Conservation (phyloP, 768 basidiomycete genomes). For the Boletus vermiculosoides region DNA sequence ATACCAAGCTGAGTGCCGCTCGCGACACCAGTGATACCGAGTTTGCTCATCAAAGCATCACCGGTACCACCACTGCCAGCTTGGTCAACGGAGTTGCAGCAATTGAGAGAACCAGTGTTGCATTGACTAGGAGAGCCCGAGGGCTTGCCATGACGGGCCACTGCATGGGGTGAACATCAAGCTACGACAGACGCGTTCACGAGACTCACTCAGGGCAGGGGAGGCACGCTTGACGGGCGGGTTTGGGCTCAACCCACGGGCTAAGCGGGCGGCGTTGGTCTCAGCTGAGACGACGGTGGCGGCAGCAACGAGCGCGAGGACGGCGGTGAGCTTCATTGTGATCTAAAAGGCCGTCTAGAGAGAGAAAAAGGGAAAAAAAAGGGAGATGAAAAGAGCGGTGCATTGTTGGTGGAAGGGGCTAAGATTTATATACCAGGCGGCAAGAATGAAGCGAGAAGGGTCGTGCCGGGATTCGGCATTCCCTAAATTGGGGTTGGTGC, state of each 20-base stretch:
- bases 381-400: background rate
- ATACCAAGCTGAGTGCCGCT: slow-evolving; percentile 18
- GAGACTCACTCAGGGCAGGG: slow-evolving; percentile 33
- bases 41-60: background rate
- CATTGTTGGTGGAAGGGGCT: background rate
- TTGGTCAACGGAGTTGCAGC: slow-evolving; percentile 11
- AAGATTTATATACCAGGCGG: slow-evolving; percentile 15
- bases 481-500: background rate
- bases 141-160: slow-evolving; percentile 35
- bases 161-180: slow-evolving; percentile 21
- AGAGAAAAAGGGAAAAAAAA: background rate
- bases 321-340: slow-evolving; percentile 31
- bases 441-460: slow-evolving; percentile 13
- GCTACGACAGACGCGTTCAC: background rate
- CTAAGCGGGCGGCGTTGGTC: slow-evolving; percentile 53
- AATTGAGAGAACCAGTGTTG: slow-evolving; percentile 14
- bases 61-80: background rate
- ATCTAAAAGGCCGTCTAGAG: background rate
- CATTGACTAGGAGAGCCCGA: slow-evolving; percentile 34
- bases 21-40: rapidly evolving
- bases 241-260: slow-evolving; percentile 50
- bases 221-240: slow-evolving; percentile 41
- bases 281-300: slow-evolving; percentile 41
- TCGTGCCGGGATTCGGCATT: slow-evolving; percentile 14
- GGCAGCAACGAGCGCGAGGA: slow-evolving; percentile 39